Evolutionary conservation across 441 rosid genomes (phyloP).

Genomic region (Erodium trifolium): DNA sequence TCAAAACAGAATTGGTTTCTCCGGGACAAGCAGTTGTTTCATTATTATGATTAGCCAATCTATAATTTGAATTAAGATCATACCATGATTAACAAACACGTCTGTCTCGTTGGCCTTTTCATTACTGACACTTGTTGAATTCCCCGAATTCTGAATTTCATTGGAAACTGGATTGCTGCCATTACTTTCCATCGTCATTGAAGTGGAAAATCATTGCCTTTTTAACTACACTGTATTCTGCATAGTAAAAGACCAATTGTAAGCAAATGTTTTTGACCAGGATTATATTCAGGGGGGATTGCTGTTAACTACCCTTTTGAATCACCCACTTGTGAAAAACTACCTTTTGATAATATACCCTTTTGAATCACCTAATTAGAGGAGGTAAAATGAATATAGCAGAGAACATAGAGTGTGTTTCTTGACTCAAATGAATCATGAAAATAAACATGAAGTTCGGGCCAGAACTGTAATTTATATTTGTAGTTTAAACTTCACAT

Average conservation of each 20-base stretch:
- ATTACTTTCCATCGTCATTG: slow-evolving; percentile 2
- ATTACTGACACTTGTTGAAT: not conserved
- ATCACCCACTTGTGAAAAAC: no score
- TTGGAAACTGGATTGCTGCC: not conserved
- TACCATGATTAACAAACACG: slow-evolving; percentile 5
- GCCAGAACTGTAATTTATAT: no score
- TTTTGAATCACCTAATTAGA: no score
- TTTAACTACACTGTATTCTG: not conserved
- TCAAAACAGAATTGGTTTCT: not conserved
- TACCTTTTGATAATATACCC: no score
- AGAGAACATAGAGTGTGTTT: no score
- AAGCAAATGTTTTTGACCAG: not conserved
- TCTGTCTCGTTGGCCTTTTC: slow-evolving; percentile 1
- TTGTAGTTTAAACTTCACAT: no score
- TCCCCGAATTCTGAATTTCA: not conserved
- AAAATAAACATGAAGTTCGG: no score
- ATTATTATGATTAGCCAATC: not conserved
- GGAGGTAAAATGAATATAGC: no score
- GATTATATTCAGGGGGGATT: no score
- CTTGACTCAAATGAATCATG: no score
- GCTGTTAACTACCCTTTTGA: no score
- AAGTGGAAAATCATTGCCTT: not conserved
- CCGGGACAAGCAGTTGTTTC: not conserved
- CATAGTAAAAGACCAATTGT: not conserved
- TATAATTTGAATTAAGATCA: not conserved